Evolutionary conservation across 495 filamentous ascomycete genomes (phyloP), one percentile per base, ranked within the genome.

Genomic region (Aspergillus incahuasiensis): DNA sequence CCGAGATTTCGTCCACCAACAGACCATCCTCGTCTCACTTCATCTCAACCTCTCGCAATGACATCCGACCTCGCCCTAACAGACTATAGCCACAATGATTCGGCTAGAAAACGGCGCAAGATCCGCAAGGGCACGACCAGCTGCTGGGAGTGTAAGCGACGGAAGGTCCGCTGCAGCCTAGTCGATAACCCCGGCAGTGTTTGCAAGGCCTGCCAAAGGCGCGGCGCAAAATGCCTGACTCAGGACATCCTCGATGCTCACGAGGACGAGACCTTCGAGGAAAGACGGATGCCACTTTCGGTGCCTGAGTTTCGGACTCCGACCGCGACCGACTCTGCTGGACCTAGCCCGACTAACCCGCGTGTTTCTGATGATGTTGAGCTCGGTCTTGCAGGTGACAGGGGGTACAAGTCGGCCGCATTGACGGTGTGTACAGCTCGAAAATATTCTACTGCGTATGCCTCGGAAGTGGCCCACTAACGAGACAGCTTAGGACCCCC

Each of bases 151-250:
- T 74, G 73, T 53, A 73, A 68, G 46, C 66, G 68, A 20, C 59
- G 72, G 6, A 76, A 76, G 48, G 65, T 70, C 25, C 62, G 64
- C 16, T 73, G 68, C 48, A 66, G 56, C 28, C 67, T 78, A 47
- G 58, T 60, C 22, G 38, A 57, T 6, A 25, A 35, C 1, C 50
- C 64, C 2, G 66, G 70, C 19, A 34, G 61, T 8, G 63, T 35
- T 5, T 82, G 79, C 49, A 61, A 62, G 32, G 67, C 68, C 11
- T 81, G 79, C 54, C 54, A 56, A 21, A 62, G 73, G 25, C 73
- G 77, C 0, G 48, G 59, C n/a, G 54, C 51, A 5, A 50, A 22
- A 38, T 80, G 77, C 50, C 55, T 76, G 3, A 48, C 72, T 43
- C 77, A 80, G 54, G 74, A 75, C 18, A 42, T 57, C 43, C 59